These are phyloP conservation scores for Rutstroemia sp. DNA, from an alignment of 2,329 filamentous ascomycete species.

Conservation along the genomic window DNA sequence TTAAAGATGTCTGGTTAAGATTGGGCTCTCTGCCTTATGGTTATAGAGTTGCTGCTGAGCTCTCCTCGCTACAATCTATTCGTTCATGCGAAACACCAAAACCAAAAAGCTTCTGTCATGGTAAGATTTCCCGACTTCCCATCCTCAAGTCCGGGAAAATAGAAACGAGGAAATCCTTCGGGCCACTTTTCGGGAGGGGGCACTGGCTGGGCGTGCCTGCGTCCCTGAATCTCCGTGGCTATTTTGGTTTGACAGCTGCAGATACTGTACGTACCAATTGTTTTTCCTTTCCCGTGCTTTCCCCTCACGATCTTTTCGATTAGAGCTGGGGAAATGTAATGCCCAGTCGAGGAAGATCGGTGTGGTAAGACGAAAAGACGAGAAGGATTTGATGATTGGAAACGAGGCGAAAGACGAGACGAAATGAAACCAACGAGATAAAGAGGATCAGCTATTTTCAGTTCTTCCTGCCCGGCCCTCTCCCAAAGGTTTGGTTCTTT, in stretches of 20 bases:
- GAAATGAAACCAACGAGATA: conserved; percentile 1
- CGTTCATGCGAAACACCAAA: too few relatives aligned
- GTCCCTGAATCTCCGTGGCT: conserved; percentile 8
- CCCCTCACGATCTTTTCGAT: neutral
- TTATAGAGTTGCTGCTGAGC: too few relatives aligned
- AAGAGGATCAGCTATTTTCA: neutral
- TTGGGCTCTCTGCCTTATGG: too few relatives aligned
- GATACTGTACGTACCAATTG: neutral
- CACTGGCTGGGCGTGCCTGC: conserved; percentile 1
- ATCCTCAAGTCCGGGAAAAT: neutral
- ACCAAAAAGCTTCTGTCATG: too few relatives aligned
- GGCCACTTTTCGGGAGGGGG: neutral
- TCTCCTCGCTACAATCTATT: too few relatives aligned
- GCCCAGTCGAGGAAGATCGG: neutral
- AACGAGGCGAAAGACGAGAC: neutral
- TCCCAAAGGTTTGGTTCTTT: neutral
- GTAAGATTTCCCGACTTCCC: neutral
- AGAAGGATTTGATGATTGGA: conserved; percentile 6
- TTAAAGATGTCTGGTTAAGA: too few relatives aligned
- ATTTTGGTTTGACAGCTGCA: conserved; percentile 1
- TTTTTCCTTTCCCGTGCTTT: neutral
- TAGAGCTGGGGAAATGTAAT: neutral
- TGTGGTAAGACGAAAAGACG: neutral
- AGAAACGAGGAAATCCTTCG: neutral
- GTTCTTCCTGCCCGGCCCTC: neutral